These are phyloP conservation scores for Solanum appendiculatum DNA, from an alignment of 257 asterid species.

Conservation along the genomic window DNA sequence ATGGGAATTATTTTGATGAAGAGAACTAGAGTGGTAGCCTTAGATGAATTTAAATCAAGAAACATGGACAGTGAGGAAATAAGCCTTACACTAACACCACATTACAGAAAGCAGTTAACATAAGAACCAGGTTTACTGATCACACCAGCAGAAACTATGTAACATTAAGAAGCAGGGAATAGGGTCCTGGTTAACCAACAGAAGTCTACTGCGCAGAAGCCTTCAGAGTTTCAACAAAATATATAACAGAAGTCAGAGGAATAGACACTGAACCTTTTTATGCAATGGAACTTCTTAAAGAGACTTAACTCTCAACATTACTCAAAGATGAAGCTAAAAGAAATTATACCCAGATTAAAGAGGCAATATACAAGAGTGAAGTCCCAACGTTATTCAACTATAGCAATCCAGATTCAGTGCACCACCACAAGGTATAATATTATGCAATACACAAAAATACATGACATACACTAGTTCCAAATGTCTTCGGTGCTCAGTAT, in stretches of 20 bases:
- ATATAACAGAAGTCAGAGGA: background rate
- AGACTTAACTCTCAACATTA: background rate
- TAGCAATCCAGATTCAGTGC: slow-evolving; percentile 3
- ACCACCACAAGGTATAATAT: background rate
- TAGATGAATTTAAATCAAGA: background rate
- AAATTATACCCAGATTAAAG: background rate
- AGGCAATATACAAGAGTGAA: slow-evolving; percentile 13
- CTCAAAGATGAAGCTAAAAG: background rate
- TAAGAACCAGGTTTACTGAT: background rate
- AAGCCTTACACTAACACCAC: background rate
- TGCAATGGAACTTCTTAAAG: background rate
- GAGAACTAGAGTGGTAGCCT: background rate
- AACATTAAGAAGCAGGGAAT: slow-evolving; percentile 17
- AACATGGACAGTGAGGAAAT: background rate
- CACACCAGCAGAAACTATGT: slow-evolving; percentile 7
- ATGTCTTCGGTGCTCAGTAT: background rate
- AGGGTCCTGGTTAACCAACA: slow-evolving; percentile 20
- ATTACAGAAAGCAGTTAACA: slow-evolving; percentile 7
- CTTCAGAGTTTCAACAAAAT: background rate
- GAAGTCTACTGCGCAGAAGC: slow-evolving; percentile 5
- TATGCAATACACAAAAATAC: background rate
- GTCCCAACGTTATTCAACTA: slow-evolving; percentile 10
- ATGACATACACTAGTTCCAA: background rate
- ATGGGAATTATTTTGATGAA: background rate
- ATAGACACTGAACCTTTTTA: background rate